These are phyloP conservation scores for Lactarius indigo DNA, from an alignment of 768 basidiomycete species.

Conservation along the genomic window DNA sequence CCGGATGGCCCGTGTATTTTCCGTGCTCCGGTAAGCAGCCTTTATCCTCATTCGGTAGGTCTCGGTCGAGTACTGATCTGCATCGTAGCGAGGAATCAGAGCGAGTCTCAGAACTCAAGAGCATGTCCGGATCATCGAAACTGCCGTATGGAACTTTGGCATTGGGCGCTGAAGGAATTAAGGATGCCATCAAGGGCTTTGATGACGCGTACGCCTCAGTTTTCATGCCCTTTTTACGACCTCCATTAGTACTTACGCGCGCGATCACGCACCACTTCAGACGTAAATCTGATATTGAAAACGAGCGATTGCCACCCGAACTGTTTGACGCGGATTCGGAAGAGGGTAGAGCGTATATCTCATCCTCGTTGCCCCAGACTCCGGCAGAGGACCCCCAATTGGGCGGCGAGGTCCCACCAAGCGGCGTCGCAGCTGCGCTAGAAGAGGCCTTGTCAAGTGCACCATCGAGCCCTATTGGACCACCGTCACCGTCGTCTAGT, in stretches of 20 bases:
- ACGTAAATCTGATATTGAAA: slow-evolving; percentile 97
- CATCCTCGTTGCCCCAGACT: slow-evolving; percentile 47
- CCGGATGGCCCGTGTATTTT: slow-evolving; percentile 93
- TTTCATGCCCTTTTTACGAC: background rate
- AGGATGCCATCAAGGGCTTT: slow-evolving; percentile 88
- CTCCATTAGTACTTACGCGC: background rate
- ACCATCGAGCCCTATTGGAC: slow-evolving; percentile 27
- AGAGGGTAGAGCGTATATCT: slow-evolving; percentile 60
- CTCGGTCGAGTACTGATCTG: background rate
- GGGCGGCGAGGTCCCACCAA: slow-evolving; percentile 29
- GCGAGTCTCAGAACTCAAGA: slow-evolving; percentile 95
- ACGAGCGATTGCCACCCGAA: slow-evolving; percentile 96
- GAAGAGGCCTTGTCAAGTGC: slow-evolving; percentile 32
- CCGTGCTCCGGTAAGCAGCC: slow-evolving; percentile 76
- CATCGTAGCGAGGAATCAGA: slow-evolving; percentile 90
- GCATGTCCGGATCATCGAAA: slow-evolving; percentile 70
- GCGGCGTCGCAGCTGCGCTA: slow-evolving; percentile 33
- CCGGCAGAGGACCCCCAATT: slow-evolving; percentile 44
- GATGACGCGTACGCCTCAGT: slow-evolving; percentile 81
- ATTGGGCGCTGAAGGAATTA: slow-evolving; percentile 90
- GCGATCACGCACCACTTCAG: slow-evolving; percentile 37
- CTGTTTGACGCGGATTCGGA: slow-evolving; percentile 78
- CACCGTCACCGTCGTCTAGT: slow-evolving; percentile 28
- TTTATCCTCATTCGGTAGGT: background rate
- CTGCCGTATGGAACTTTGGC: slow-evolving; percentile 83